Evolutionary conservation across 23 red algal species (phyloP).

Genomic region (Gracilariopsis chorda): DNA sequence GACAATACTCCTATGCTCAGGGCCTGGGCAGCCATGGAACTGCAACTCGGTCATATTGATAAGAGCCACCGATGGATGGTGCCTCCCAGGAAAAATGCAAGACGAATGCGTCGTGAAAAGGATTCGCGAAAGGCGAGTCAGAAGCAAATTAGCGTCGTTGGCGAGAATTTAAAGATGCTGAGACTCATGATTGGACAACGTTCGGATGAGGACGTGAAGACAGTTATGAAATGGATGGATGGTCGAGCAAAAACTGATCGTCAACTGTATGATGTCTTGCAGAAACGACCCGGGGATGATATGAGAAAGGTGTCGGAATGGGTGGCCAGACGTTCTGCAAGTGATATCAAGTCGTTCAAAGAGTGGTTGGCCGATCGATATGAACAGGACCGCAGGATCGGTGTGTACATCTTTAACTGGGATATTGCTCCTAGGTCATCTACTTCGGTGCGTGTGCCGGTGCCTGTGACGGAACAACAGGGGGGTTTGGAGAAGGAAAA

Average conservation of each 20-base stretch:
- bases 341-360: constrained; percentile 81
- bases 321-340: constrained; percentile 60
- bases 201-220: constrained; percentile 71
- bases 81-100: neutral
- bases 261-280: constrained; percentile 34
- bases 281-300: constrained; percentile 46
- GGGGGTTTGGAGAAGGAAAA: constrained; percentile 12
- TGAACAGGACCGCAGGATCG: constrained; percentile 80
- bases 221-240: constrained; percentile 80
- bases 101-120: neutral
- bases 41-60: constrained; percentile 78
- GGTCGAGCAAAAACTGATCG: constrained; percentile 46
- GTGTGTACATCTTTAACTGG: constrained; percentile 85
- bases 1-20: constrained; percentile 57
- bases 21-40: constrained; percentile 91
- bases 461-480: neutral
- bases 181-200: constrained; percentile 62
- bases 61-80: constrained; percentile 63
- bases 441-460: neutral
- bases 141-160: constrained; percentile 43
- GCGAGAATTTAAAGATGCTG: constrained; percentile 81
- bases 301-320: constrained; percentile 63
- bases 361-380: constrained; percentile 86
- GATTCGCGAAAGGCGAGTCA: neutral
- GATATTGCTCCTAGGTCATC: constrained; percentile 25